Evolutionary conservation across 1,139 yeast species (phyloP).

Genomic region (Suhomyces terraborum): DNA sequence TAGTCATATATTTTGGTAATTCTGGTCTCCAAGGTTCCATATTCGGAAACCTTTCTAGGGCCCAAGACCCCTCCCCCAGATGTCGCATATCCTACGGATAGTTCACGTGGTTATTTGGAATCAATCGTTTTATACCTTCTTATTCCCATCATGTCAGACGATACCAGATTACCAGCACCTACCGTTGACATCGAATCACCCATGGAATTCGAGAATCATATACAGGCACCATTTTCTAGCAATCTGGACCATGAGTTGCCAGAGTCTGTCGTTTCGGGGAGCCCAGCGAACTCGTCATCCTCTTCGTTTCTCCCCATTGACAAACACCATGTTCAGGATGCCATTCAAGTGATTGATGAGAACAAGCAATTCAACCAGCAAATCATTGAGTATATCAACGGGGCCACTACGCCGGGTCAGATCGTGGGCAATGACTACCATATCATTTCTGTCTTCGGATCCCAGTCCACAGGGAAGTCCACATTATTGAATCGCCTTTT

Average conservation of each 20-base stretch:
- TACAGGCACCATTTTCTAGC: neutral
- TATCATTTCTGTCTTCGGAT: conserved; percentile 92
- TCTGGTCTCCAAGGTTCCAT: no score
- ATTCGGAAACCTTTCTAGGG: neutral
- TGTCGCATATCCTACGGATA: conserved; percentile 1
- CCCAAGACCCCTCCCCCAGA: conserved; percentile 1
- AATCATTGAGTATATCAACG: conserved; percentile 42
- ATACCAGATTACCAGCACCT: conserved; percentile 12
- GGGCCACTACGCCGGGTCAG: conserved; percentile 29
- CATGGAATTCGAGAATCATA: conserved; percentile 1
- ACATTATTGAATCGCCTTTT: conserved; percentile 83
- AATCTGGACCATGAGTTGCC: neutral
- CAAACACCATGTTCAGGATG: conserved; percentile 33
- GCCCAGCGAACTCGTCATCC: conserved; percentile 24
- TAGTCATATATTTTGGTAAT: no score
- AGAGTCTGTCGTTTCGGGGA: neutral
- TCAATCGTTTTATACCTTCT: neutral
- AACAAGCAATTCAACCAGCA: conserved; percentile 59
- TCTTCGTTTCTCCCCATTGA: conserved; percentile 48
- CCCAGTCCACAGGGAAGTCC: conserved; percentile 95
- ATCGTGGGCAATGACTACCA: conserved; percentile 76
- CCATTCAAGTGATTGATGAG: conserved; percentile 81
- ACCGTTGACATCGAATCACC: conserved; percentile 12
- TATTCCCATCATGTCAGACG: conserved; percentile 12
- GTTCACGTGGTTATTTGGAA: conserved; percentile 5